phyloP scores from a whole-genome alignment of 768 basidiomycete species.

The Mycena alexandri region DNA sequence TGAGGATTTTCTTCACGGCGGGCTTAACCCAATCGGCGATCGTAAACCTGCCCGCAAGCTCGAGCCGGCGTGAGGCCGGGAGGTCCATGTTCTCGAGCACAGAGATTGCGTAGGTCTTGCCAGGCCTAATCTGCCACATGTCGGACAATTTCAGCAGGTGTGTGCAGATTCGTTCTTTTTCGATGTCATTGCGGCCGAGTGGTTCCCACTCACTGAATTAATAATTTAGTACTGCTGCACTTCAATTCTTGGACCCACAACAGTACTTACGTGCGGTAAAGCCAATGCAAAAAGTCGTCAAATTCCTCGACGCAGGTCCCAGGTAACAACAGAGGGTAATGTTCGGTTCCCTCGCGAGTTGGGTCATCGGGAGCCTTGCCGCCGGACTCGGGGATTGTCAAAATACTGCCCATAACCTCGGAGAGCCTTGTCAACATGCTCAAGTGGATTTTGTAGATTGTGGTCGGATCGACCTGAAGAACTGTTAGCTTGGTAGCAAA shows the following conservation, averaged over 20 bases:
- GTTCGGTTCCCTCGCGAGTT: neutral
- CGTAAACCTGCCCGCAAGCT: neutral
- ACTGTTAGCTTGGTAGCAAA: neutral
- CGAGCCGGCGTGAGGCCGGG: slow-evolving; percentile 2
- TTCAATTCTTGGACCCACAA: neutral
- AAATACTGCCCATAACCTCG: neutral
- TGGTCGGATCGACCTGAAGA: slow-evolving; percentile 1
- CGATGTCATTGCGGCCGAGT: neutral
- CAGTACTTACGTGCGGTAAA: neutral
- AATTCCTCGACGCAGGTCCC: neutral
- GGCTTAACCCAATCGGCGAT: neutral
- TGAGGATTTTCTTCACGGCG: neutral
- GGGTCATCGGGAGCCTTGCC: neutral
- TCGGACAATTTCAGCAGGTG: neutral
- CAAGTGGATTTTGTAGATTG: slow-evolving; percentile 4
- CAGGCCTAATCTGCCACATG: neutral
- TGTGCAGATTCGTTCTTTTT: neutral
- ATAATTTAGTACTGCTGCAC: neutral
- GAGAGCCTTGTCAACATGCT: slow-evolving; percentile 11
- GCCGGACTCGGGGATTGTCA: neutral
- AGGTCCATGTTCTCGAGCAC: neutral
- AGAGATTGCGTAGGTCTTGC: neutral
- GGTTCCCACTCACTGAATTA: neutral
- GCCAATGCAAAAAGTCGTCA: neutral
- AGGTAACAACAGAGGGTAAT: neutral